phyloP scores from a whole-genome alignment of 1,284 basidiomycete species.

The Apiotrichum akiyoshidainum region DNA sequence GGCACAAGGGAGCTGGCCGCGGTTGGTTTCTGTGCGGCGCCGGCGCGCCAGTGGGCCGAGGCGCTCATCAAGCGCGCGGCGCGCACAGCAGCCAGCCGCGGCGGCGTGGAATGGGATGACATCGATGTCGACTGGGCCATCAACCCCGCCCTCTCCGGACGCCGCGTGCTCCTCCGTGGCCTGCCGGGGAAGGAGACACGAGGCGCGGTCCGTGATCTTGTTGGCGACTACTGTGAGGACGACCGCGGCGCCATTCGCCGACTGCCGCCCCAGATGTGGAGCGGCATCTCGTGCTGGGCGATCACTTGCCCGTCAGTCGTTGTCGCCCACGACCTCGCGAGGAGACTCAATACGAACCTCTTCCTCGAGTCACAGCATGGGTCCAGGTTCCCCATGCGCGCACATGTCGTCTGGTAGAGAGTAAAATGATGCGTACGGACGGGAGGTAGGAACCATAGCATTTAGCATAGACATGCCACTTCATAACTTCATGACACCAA shows the following conservation, averaged over 20 bases:
- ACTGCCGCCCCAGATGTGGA: neutral
- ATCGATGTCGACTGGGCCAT: conserved; percentile 13
- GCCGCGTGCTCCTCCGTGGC: conserved; percentile 14
- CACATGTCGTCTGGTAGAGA: conserved; percentile 25
- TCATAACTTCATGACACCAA: neutral
- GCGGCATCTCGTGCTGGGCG: conserved; percentile 15
- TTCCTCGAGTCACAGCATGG: conserved; percentile 18
- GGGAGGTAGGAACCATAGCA: neutral
- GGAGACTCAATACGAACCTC: conserved; percentile 27
- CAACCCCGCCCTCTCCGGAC: conserved; percentile 2
- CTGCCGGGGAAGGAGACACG: conserved; percentile 9
- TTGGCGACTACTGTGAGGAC: conserved; percentile 6
- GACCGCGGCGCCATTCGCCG: neutral
- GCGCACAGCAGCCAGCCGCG: neutral
- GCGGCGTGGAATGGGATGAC: neutral
- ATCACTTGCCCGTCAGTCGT: conserved; percentile 28
- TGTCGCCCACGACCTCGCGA: conserved; percentile 26
- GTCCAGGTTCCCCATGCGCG: conserved; percentile 27
- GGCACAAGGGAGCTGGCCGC: neutral
- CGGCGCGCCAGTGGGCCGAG: conserved; percentile 8
- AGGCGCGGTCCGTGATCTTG: neutral
- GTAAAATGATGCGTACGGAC: neutral
- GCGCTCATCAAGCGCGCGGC: neutral
- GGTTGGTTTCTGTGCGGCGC: neutral
- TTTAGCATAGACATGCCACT: neutral